Evolutionary conservation across 1,139 yeast genomes (phyloP).

Genomic region (Hyphopichia buzzinii): DNA sequence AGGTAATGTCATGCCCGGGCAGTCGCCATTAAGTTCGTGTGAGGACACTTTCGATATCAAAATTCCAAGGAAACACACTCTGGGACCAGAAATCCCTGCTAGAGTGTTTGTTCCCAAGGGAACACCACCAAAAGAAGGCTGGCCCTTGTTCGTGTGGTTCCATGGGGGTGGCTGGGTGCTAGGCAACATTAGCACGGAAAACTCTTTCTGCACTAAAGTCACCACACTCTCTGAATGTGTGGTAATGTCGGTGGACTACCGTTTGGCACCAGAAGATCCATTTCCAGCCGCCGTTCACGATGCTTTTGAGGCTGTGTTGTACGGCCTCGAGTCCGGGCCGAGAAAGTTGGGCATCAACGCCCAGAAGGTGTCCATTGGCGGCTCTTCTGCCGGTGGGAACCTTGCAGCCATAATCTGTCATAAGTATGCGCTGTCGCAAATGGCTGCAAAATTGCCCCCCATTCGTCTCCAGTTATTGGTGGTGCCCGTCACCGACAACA

Average conservation of each 20-base stretch:
- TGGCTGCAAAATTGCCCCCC: slow-evolving; percentile 29
- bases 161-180: slow-evolving; percentile 54
- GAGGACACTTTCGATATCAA: slow-evolving; percentile 28
- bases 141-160: slow-evolving; percentile 46
- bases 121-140: slow-evolving; percentile 35
- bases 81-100: slow-evolving; percentile 29
- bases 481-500: slow-evolving; percentile 51
- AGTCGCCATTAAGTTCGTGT: slow-evolving; percentile 27
- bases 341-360: slow-evolving; percentile 26
- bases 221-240: slow-evolving; percentile 35
- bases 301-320: slow-evolving; percentile 32
- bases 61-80: slow-evolving; percentile 35
- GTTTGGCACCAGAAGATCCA: slow-evolving; percentile 50
- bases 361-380: slow-evolving; percentile 40
- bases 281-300: slow-evolving; percentile 52
- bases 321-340: slow-evolving; percentile 18
- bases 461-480: slow-evolving; percentile 40
- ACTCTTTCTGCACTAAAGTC: slow-evolving; percentile 43
- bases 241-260: slow-evolving; percentile 41
- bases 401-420: slow-evolving; percentile 43
- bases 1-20: slow-evolving; percentile 51
- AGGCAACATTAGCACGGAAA: slow-evolving; percentile 46
- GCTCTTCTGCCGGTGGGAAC: slow-evolving; percentile 52
- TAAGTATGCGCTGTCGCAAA: slow-evolving; percentile 28
- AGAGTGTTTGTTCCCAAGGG: slow-evolving; percentile 42